These are phyloP conservation scores for Suhomyces wounanorum DNA, from an alignment of 1,139 yeast genomes.

Conservation along the genomic window DNA sequence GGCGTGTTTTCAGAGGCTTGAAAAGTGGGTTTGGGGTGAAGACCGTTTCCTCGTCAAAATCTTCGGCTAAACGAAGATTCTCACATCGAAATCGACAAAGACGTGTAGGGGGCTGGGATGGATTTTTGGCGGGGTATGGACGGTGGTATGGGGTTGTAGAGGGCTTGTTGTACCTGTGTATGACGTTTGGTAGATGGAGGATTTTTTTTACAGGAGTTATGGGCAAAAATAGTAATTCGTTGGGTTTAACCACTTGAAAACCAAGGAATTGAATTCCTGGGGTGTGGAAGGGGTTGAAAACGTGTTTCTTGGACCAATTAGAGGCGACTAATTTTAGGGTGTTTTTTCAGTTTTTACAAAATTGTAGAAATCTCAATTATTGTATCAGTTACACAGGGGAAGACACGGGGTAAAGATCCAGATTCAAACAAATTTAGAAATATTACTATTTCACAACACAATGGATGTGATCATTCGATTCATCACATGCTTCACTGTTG, in stretches of 20 bases:
- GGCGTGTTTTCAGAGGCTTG: background rate
- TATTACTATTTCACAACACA: no score
- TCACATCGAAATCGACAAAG: background rate
- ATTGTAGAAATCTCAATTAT: background rate
- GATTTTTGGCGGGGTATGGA: background rate
- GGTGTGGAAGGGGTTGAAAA: no score
- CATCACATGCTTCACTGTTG: no score
- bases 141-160: background rate
- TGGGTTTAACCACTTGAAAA: background rate
- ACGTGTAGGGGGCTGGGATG: background rate
- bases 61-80: background rate
- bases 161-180: no score
- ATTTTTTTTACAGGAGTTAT: background rate
- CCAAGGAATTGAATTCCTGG: background rate
- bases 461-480: no score
- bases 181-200: background rate
- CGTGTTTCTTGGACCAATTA: background rate
- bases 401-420: background rate
- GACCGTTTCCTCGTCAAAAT: conserved; percentile 1
- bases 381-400: background rate
- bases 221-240: background rate
- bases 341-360: background rate
- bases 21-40: background rate
- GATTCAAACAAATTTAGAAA: no score
- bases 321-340: background rate